Evolutionary conservation across 2,329 filamentous ascomycete genomes (phyloP).

Genomic region (Chaetomium sp.): DNA sequence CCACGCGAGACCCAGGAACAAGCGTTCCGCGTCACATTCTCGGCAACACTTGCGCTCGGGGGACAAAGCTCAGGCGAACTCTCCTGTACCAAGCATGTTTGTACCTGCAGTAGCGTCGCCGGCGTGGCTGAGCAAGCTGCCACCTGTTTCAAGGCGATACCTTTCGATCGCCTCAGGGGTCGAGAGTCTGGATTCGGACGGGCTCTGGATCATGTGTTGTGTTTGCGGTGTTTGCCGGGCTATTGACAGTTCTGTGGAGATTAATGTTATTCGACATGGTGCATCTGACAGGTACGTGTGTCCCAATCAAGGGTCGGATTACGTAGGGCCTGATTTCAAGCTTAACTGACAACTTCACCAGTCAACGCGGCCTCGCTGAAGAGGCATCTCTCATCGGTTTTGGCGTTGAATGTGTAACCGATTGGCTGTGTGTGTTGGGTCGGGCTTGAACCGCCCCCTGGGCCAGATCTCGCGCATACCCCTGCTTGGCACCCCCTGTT

Average conservation of each 20-base stretch:
- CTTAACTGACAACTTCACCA: not conserved
- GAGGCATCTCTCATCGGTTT: constrained; percentile 18
- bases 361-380: not conserved
- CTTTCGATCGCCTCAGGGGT: constrained; percentile 5
- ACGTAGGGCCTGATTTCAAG: constrained; percentile 7
- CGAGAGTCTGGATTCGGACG: not conserved
- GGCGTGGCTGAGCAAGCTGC: constrained; percentile 33
- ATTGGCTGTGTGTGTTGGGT: constrained; percentile 29
- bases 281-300: not conserved
- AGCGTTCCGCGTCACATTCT: constrained; percentile 12
- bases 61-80: constrained; percentile 9
- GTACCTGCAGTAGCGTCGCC: constrained; percentile 35
- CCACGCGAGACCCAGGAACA: constrained; percentile 12
- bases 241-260: not conserved
- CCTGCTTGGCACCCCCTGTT: constrained; percentile 21
- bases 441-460: constrained; percentile 23
- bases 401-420: constrained; percentile 26
- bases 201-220: not conserved
- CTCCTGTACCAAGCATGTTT: constrained; percentile 28
- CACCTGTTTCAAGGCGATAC: constrained; percentile 30
- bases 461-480: constrained; percentile 25
- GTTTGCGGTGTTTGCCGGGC: not conserved
- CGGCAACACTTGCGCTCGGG: constrained; percentile 3
- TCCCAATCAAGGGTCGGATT: not conserved
- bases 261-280: not conserved